Base-by-base conservation (phyloP, 2,329 filamentous ascomycete species). In the Pseudogymnoascus sp. region DNA sequence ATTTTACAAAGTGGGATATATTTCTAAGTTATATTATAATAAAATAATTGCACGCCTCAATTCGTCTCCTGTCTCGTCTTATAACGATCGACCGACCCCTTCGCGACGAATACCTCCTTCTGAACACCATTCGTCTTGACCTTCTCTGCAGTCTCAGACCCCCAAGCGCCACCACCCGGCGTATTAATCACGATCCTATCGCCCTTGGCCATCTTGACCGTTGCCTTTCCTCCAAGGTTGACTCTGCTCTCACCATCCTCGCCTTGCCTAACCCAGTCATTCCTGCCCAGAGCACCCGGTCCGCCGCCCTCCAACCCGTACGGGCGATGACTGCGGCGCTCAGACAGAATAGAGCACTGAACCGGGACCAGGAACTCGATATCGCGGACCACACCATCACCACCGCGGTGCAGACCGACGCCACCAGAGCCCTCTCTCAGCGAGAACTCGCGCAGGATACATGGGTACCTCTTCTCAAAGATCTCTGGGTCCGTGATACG, bases 301-400 rank as follows among this genome's bases (percentile, higher is more conserved):
- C 86, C 87, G 5, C 93, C 93, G 1, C 93, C 93, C 23, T 87
- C 87, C 67, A 97, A 80, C 0, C 93, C 92, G 68, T 92, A 96
- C 1, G 91, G 91, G 43, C 84, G 80, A 67, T 88, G 86, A 0
- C 92, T 88, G 37, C 91, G 77, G 16, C 91, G 75, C 74, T 96
- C 90, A 6, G 84, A 88, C 12, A 95, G 77, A 31, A 96, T 92
- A 1, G 84, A 88, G 31, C 88, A 88, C 73, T 90, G 86, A 5
- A 93, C 81, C 0, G 88, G 87, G 38, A 88, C 84, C 4, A 88
- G 80, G 73, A 91, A 91, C 75, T 93, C 90, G 65, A 93, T 90
- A 63, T 93, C 90, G 0, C 90, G 76, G 0, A 91, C 77, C 0
- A 90, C 86, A 12, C 90, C 90, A 68, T 92, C 84, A 1, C 90